phyloP scores from a whole-genome alignment of 495 filamentous ascomycete genomes.

The Chaetomium fimeti region DNA sequence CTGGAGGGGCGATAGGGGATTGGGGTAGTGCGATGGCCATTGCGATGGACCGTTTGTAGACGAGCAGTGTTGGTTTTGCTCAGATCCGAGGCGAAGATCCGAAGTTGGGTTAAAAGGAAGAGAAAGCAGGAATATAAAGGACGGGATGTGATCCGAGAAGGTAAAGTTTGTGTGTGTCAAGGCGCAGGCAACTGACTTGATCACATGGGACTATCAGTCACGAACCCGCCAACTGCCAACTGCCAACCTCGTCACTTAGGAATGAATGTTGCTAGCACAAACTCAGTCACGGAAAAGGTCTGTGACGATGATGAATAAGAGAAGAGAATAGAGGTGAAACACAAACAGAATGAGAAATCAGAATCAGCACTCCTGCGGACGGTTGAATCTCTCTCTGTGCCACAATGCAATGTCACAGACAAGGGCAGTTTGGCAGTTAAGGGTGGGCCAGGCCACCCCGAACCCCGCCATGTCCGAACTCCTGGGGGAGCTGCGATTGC shows the following conservation, averaged over 20 bases:
- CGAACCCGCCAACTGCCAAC: not conserved
- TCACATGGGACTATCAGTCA: constrained; percentile 16
- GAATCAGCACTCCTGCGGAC: not conserved
- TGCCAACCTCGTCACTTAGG: not conserved
- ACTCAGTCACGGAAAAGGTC: not conserved
- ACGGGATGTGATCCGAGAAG: constrained; percentile 5
- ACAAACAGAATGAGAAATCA: not conserved
- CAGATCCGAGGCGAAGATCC: not conserved
- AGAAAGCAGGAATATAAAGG: constrained; percentile 2
- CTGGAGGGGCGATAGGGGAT: constrained; percentile 57
- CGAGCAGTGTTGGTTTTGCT: not conserved
- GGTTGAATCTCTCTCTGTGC: not conserved
- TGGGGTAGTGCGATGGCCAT: constrained; percentile 32
- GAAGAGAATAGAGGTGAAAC: not conserved
- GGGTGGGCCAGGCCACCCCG: not conserved
- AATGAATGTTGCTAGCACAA: not conserved
- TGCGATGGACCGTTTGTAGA: not conserved
- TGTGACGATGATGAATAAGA: not conserved
- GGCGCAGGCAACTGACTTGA: constrained; percentile 4
- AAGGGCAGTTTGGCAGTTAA: not conserved
- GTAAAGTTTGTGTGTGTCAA: constrained; percentile 2
- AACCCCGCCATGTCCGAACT: not conserved
- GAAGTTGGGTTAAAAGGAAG: not conserved
- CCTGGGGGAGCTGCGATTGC: constrained; percentile 6
- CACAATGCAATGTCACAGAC: not conserved